These are phyloP conservation scores for Pelargonium australe DNA, from an alignment of 441 rosid genomes.

Conservation along the genomic window DNA sequence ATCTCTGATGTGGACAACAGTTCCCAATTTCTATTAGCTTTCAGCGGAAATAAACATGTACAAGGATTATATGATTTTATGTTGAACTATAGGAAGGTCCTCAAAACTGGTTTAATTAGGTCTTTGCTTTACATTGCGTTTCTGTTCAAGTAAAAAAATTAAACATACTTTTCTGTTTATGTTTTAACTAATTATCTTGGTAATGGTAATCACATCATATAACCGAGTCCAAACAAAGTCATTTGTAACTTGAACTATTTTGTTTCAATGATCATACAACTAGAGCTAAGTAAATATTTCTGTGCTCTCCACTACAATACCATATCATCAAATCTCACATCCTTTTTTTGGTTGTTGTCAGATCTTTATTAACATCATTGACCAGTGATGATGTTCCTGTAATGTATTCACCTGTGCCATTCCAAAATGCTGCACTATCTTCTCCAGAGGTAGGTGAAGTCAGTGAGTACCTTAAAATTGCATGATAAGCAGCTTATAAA, in stretches of 20 bases:
- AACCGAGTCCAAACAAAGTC: neutral
- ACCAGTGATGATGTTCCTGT: conserved; percentile 68
- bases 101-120: neutral
- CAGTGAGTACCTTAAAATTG: no score
- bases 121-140: neutral
- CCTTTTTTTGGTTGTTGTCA: conserved; percentile 29
- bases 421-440: conserved; percentile 74
- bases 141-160: no score
- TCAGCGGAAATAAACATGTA: conserved; percentile 52
- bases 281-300: neutral
- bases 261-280: neutral
- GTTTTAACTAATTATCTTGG: neutral
- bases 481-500: no score
- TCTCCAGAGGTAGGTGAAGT: conserved; percentile 64
- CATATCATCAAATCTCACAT: conserved; percentile 17
- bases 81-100: conserved; percentile 72
- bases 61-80: conserved; percentile 80
- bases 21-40: conserved; percentile 74
- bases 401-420: conserved; percentile 71
- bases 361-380: conserved; percentile 63
- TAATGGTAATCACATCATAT: neutral
- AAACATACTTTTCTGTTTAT: neutral
- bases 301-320: neutral
- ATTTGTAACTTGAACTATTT: neutral
- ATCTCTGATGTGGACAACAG: conserved; percentile 64